Percentiles rank a stretch among this genome's conserved stretches.
phyloP scores from a whole-genome alignment of 2,329 filamentous ascomycete genomes.

The Neurospora sp. region DNA sequence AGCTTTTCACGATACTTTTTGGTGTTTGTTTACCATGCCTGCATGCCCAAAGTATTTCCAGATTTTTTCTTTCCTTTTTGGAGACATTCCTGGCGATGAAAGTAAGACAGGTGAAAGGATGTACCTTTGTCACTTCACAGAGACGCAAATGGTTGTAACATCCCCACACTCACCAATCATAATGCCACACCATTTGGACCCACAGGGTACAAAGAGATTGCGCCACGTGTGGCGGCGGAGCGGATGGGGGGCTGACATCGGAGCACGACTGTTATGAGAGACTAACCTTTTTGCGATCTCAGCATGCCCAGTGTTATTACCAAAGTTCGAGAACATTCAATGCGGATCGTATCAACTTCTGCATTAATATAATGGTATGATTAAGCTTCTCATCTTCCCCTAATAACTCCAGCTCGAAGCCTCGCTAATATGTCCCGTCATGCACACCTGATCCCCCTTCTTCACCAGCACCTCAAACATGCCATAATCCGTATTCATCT shows the following conservation, averaged over 20 bases:
- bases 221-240: too few relatives aligned
- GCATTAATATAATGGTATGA: not conserved
- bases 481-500: slow-evolving; percentile 21
- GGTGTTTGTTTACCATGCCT: not conserved
- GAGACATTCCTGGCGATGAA: not conserved
- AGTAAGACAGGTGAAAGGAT: not conserved
- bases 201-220: too few relatives aligned
- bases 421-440: slow-evolving; percentile 25
- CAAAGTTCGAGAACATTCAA: too few relatives aligned
- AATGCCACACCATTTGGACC: too few relatives aligned
- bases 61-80: not conserved
- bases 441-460: slow-evolving; percentile 26
- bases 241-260: too few relatives aligned
- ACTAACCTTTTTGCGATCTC: too few relatives aligned
- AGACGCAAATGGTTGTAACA: too few relatives aligned
- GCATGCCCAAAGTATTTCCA: not conserved
- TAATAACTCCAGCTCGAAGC: not conserved
- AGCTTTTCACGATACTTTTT: not conserved
- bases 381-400: not conserved
- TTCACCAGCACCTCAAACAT: slow-evolving; percentile 38
- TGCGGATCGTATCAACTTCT: not conserved
- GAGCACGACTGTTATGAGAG: too few relatives aligned
- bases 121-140: not conserved
- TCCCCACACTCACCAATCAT: too few relatives aligned
- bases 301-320: too few relatives aligned